Conservation (phyloP, 1,139 yeast genomes). For the Suhomyces guaymorum region DNA sequence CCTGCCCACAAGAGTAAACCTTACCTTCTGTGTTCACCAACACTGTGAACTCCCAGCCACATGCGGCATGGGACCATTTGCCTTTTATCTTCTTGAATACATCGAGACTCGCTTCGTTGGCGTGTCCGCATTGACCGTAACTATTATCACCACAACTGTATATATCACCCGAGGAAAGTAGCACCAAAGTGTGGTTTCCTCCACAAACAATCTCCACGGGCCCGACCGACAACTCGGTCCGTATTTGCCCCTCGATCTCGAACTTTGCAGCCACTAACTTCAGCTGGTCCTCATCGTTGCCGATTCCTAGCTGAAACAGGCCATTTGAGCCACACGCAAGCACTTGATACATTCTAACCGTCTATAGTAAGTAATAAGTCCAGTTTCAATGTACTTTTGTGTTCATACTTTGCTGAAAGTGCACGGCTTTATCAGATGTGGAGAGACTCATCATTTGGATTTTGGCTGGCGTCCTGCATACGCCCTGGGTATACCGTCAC, state of each 20-base stretch:
- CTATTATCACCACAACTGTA: constrained; percentile 63
- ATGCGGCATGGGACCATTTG: constrained; percentile 47
- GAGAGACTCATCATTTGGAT: not conserved
- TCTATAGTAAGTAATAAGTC: too few species aligned
- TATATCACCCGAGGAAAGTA: constrained; percentile 53
- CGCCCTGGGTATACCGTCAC: constrained; percentile 3
- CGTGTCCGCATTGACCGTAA: constrained; percentile 54
- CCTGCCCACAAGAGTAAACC: constrained; percentile 60
- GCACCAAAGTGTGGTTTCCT: constrained; percentile 80
- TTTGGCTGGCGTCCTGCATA: constrained; percentile 9
- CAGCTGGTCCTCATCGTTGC: constrained; percentile 53
- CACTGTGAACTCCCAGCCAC: constrained; percentile 82
- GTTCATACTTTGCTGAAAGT: not conserved
- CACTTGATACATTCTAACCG: constrained; percentile 29
- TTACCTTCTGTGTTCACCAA: constrained; percentile 44
- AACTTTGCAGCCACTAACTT: constrained; percentile 30
- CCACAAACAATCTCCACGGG: constrained; percentile 63
- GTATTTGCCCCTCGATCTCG: constrained; percentile 15
- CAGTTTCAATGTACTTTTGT: too few species aligned
- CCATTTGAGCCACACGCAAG: constrained; percentile 86
- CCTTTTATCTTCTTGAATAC: constrained; percentile 32
- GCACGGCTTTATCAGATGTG: not conserved
- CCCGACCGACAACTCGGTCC: constrained; percentile 7
- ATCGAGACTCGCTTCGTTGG: constrained; percentile 5
- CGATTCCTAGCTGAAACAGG: constrained; percentile 68